Percentiles rank a stretch among this genome's conserved stretches.
Evolutionary conservation across 768 basidiomycete species (phyloP).

Genomic region (Suillus variegatus): DNA sequence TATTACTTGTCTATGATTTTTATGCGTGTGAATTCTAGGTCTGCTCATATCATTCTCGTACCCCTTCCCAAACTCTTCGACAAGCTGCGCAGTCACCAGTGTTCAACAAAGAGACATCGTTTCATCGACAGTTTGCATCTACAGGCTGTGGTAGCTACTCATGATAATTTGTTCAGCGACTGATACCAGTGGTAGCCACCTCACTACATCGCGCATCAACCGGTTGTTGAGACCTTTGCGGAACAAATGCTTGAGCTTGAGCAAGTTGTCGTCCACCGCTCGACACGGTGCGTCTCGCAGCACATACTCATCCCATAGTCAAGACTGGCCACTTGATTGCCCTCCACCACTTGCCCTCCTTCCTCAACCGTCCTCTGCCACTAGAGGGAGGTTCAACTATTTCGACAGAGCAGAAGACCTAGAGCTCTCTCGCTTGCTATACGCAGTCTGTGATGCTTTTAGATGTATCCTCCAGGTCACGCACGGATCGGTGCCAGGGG

Average conservation of each 20-base stretch:
- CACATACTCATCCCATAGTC: conserved; percentile 14
- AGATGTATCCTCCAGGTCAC: conserved; percentile 48
- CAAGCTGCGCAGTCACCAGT: neutral
- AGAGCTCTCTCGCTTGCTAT: conserved; percentile 48
- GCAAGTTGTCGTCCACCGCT: neutral
- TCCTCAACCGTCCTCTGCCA: conserved; percentile 36
- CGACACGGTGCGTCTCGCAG: conserved; percentile 12
- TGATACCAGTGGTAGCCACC: conserved; percentile 26
- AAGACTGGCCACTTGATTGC: conserved; percentile 22
- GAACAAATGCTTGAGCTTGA: conserved; percentile 43
- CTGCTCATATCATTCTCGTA: too few relatives aligned
- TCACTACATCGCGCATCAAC: conserved; percentile 43
- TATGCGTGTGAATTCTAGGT: too few relatives aligned
- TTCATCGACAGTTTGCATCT: neutral
- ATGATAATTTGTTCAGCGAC: conserved; percentile 6
- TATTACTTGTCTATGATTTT: too few relatives aligned
- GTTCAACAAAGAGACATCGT: neutral
- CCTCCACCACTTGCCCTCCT: conserved; percentile 40
- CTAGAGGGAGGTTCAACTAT: conserved; percentile 27
- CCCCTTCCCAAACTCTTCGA: neutral
- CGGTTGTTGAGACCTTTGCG: conserved; percentile 50
- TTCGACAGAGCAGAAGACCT: conserved; percentile 38
- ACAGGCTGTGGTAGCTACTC: neutral
- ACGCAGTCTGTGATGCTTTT: conserved; percentile 59
- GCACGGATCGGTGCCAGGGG: conserved; percentile 17